Conservation (phyloP, 768 basidiomycete genomes). For the Psilocybe azurescens region DNA sequence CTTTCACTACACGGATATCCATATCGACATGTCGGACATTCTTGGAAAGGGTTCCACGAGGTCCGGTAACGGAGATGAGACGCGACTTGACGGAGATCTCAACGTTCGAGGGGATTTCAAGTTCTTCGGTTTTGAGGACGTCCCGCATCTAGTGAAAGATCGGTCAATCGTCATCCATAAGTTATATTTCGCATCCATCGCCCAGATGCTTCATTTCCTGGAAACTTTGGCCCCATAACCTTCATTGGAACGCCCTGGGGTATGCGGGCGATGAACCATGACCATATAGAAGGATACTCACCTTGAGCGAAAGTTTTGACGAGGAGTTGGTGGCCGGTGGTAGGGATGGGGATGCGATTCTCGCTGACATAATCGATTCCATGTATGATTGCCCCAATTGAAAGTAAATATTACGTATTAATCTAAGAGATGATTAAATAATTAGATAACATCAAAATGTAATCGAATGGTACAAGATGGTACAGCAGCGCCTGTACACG, state of each 20-base stretch:
- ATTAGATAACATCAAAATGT: too few species aligned
- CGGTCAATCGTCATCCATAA: constrained; percentile 43
- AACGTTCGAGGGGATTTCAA: constrained; percentile 86
- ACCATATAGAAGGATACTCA: constrained; percentile 32
- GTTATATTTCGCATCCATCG: constrained; percentile 39
- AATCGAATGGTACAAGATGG: not conserved
- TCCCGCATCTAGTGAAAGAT: constrained; percentile 77
- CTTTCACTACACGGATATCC: constrained; percentile 87
- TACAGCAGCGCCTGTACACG: too few species aligned
- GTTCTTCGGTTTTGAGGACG: constrained; percentile 92
- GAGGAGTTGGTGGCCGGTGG: constrained; percentile 34
- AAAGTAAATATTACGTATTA: not conserved
- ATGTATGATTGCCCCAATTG: not conserved
- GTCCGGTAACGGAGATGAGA: constrained; percentile 89
- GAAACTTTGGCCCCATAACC: constrained; percentile 29
- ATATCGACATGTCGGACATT: constrained; percentile 92
- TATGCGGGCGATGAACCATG: constrained; percentile 20
- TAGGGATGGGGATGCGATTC: constrained; percentile 26
- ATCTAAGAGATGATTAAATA: too few species aligned
- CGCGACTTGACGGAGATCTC: constrained; percentile 90
- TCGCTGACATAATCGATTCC: constrained; percentile 41
- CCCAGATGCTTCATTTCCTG: constrained; percentile 28
- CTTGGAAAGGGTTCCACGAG: constrained; percentile 92
- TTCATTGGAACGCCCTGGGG: constrained; percentile 13
- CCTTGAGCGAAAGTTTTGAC: constrained; percentile 48